phyloP scores from a whole-genome alignment of 202 grass and related monocot species.

The Carex arenaria region DNA sequence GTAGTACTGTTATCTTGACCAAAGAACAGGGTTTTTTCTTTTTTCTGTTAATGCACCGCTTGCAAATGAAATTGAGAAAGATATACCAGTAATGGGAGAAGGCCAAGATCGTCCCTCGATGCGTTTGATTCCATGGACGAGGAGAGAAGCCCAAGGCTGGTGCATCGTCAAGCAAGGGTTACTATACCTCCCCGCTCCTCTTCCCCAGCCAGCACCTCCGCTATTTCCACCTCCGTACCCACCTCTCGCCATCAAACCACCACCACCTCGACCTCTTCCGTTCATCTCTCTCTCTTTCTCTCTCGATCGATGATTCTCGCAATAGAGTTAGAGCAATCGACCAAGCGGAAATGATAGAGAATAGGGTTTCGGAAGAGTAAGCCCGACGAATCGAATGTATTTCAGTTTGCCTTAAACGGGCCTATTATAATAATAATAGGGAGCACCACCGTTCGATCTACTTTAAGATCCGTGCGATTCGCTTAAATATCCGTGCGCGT shows the following conservation, averaged over 20 bases:
- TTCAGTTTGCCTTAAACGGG: too few relatives aligned
- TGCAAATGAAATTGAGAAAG: neutral
- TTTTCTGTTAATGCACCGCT: neutral
- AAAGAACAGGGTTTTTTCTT: neutral
- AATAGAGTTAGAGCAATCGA: neutral
- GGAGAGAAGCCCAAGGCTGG: constrained; percentile 91
- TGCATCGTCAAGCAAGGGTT: constrained; percentile 97
- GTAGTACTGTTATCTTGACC: neutral
- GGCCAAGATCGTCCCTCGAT: constrained; percentile 92
- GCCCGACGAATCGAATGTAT: too few relatives aligned
- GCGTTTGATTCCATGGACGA: constrained; percentile 92
- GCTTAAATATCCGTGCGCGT: too few relatives aligned
- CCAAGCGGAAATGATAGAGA: too few relatives aligned
- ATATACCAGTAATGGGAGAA: constrained; percentile 54
- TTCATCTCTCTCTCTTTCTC: neutral
- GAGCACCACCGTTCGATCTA: too few relatives aligned
- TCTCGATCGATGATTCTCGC: neutral
- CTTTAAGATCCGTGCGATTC: too few relatives aligned
- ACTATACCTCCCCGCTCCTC: constrained; percentile 18
- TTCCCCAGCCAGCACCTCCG: neutral
- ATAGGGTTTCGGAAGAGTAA: too few relatives aligned
- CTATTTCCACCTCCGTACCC: neutral
- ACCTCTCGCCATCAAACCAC: neutral
- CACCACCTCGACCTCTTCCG: constrained; percentile 2
- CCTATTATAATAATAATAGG: too few relatives aligned